Percentiles rank a stretch among this genome's conserved stretches.
Conservation (phyloP, 352 stramenopile genomes). For the Pseudoperonospora humuli region DNA sequence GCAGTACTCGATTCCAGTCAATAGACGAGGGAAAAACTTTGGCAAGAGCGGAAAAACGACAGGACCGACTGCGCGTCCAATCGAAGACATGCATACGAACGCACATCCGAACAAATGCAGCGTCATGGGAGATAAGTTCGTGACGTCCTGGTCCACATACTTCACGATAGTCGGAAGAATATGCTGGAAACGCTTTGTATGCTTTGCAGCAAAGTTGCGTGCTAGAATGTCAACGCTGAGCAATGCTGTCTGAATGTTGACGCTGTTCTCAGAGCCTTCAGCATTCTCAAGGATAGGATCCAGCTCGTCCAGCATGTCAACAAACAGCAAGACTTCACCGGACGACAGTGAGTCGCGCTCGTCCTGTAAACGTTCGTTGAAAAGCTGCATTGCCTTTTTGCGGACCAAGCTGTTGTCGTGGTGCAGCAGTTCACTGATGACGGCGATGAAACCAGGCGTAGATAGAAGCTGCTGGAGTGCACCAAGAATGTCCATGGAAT, state of each 20-base stretch:
- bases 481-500: constrained; percentile 69
- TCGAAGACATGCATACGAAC: constrained; percentile 76
- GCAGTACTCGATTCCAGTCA: constrained; percentile 55
- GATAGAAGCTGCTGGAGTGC: constrained; percentile 78
- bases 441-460: constrained; percentile 75
- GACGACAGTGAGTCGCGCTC: constrained; percentile 47
- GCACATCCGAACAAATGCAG: constrained; percentile 76
- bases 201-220: constrained; percentile 63
- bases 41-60: constrained; percentile 75
- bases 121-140: constrained; percentile 35
- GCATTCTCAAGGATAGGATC: constrained; percentile 57
- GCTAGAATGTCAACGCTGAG: constrained; percentile 80
- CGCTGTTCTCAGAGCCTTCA: constrained; percentile 50
- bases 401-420: constrained; percentile 83
- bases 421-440: constrained; percentile 78
- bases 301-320: constrained; percentile 84
- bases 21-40: constrained; percentile 75
- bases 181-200: constrained; percentile 68
- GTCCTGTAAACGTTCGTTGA: constrained; percentile 78
- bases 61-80: constrained; percentile 56
- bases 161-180: constrained; percentile 69
- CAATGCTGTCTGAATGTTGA: constrained; percentile 79
- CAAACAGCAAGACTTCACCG: constrained; percentile 73
- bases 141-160: constrained; percentile 54
- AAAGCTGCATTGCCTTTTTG: constrained; percentile 85